Conservation (phyloP, 306 rosid genomes). For the Clitoria ternatea region DNA sequence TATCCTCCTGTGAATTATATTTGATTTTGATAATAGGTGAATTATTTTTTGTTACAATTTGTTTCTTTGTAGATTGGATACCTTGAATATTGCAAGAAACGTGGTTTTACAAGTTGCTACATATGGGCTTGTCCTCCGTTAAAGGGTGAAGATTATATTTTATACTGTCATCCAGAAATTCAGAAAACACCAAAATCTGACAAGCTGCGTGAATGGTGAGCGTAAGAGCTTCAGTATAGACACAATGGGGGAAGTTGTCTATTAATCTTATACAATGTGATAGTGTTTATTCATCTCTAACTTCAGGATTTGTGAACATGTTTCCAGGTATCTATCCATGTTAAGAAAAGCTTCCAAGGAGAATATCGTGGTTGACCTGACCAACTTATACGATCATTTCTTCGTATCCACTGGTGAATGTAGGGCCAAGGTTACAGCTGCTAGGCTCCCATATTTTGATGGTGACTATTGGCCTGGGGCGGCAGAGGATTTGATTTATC, state of each 20-base stretch:
- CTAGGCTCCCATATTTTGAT: constrained; percentile 96
- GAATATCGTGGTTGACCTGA: constrained; percentile 73
- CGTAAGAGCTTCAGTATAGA: background rate
- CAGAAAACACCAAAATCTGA: constrained; percentile 99
- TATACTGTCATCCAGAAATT: constrained; percentile 98
- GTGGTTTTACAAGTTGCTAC: constrained; percentile 97
- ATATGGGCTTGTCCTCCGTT: constrained; percentile 99
- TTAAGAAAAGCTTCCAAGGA: constrained; percentile 90
- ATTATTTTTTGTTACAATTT: background rate
- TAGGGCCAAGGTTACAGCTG: constrained; percentile 89
- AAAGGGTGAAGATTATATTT: constrained; percentile 99
- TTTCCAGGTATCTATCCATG: constrained; percentile 86
- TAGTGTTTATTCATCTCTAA: constrained; percentile 22
- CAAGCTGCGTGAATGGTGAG: constrained; percentile 98
- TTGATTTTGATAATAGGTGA: background rate
- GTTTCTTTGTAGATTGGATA: constrained; percentile 74
- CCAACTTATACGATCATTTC: constrained; percentile 94
- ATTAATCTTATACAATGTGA: background rate
- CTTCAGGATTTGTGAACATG: constrained; percentile 24
- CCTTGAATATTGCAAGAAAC: constrained; percentile 92
- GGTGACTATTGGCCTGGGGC: constrained; percentile 99
- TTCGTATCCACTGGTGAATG: constrained; percentile 79
- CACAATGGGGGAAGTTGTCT: background rate
- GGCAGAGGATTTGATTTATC: constrained; percentile 95
- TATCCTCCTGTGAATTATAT: background rate